Conservation (phyloP, 306 rosid species). For the Arachis stenosperma region DNA sequence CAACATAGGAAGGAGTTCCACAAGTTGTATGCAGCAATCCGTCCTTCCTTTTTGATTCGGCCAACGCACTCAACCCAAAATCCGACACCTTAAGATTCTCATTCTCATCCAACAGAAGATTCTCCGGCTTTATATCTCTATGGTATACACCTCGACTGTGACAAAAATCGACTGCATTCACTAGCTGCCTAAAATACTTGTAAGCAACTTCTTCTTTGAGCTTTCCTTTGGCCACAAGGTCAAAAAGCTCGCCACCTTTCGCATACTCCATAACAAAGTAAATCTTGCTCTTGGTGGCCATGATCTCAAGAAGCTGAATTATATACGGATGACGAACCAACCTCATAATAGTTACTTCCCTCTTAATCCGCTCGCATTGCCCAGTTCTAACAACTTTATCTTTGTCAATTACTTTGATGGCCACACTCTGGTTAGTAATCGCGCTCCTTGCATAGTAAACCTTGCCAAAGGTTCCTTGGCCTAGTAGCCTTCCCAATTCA, state of each 20-base stretch:
- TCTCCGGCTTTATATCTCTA: constrained; percentile 65
- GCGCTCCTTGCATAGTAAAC: constrained; percentile 54
- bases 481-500: constrained; percentile 57
- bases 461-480: constrained; percentile 63
- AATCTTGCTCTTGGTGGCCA: constrained; percentile 59
- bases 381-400: constrained; percentile 45
- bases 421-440: constrained; percentile 48
- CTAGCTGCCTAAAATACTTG: constrained; percentile 53
- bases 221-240: constrained; percentile 48
- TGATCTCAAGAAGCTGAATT: constrained; percentile 55
- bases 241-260: constrained; percentile 61
- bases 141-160: constrained; percentile 67
- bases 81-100: constrained; percentile 56
- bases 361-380: constrained; percentile 41
- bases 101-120: constrained; percentile 59
- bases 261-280: constrained; percentile 59
- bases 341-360: constrained; percentile 59
- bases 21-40: constrained; percentile 56
- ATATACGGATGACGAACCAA: constrained; percentile 54
- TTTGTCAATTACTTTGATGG: constrained; percentile 56
- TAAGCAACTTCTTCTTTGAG: constrained; percentile 57
- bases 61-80: constrained; percentile 63
- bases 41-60: constrained; percentile 47
- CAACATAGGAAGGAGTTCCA: constrained; percentile 66
- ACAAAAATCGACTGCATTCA: constrained; percentile 61